These are phyloP conservation scores for Colletotrichum navitas DNA, from an alignment of 2,329 filamentous ascomycete species.

Conservation along the genomic window DNA sequence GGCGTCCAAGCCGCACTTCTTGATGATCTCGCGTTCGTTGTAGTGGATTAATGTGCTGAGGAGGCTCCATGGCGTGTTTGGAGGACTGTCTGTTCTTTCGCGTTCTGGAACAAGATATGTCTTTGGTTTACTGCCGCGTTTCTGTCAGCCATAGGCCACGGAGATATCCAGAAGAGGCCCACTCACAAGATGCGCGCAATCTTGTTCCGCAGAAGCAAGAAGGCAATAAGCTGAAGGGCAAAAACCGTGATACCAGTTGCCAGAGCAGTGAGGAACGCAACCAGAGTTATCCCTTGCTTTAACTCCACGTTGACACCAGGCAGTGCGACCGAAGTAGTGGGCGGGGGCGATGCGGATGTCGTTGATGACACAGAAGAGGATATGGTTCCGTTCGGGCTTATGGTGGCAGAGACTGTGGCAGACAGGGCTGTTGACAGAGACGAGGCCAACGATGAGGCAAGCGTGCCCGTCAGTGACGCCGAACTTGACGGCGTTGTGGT, in stretches of 20 bases:
- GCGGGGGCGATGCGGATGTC: background rate
- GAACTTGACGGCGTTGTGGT: conserved; percentile 34
- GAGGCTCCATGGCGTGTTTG: conserved; percentile 65
- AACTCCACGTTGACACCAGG: conserved; percentile 16
- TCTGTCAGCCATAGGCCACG: conserved; percentile 34
- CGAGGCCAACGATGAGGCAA: conserved; percentile 45
- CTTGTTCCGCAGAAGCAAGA: conserved; percentile 82
- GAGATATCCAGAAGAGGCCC: conserved; percentile 13
- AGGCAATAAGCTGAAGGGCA: conserved; percentile 74
- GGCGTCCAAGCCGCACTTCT: conserved; percentile 94
- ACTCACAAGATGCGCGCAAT: conserved; percentile 85
- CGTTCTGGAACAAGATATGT: conserved; percentile 89
- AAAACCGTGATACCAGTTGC: conserved; percentile 73
- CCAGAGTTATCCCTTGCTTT: conserved; percentile 59
- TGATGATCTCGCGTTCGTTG: conserved; percentile 85
- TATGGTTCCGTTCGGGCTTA: conserved; percentile 32
- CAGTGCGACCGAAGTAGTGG: background rate
- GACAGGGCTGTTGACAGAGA: conserved; percentile 27
- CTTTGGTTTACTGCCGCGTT: conserved; percentile 74
- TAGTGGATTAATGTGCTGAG: conserved; percentile 74
- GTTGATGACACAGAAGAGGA: conserved; percentile 6
- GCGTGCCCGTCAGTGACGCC: conserved; percentile 39
- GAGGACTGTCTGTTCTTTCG: conserved; percentile 83
- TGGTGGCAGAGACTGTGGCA: conserved; percentile 17
- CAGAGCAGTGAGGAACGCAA: conserved; percentile 75